Evolutionary conservation across 257 asterid genomes (phyloP).

Genomic region (Avicennia marina): DNA sequence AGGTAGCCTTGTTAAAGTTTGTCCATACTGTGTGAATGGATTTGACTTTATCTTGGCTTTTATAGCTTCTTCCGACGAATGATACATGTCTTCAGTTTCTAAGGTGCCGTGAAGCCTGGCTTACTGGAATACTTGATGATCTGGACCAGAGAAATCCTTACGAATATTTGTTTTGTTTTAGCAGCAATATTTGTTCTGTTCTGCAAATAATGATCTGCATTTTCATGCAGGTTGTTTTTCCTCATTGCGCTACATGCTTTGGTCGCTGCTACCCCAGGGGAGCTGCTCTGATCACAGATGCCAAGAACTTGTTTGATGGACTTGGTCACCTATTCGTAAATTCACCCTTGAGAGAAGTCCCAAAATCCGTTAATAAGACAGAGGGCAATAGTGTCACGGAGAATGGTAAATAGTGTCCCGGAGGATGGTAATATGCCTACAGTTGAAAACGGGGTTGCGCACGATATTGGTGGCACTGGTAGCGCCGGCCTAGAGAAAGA

Average conservation of each 20-base stretch:
- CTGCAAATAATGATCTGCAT: background rate
- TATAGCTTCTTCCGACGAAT: constrained; percentile 25
- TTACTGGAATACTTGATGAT: constrained; percentile 84
- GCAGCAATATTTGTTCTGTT: background rate
- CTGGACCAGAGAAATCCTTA: constrained; percentile 95
- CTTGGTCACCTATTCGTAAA: constrained; percentile 51
- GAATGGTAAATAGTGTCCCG: constrained; percentile 35
- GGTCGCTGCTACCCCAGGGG: constrained; percentile 92
- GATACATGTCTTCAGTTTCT: constrained; percentile 57
- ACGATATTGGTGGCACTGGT: constrained; percentile 30
- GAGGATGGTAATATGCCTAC: constrained; percentile 58
- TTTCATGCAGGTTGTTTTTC: constrained; percentile 59
- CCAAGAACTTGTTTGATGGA: constrained; percentile 69
- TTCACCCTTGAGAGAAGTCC: constrained; percentile 56
- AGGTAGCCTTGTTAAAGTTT: constrained; percentile 39
- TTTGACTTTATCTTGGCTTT: background rate
- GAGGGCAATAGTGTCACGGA: no score
- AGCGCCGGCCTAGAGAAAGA: constrained; percentile 35
- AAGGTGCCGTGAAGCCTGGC: constrained; percentile 98
- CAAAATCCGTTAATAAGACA: constrained; percentile 42
- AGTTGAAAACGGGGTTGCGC: constrained; percentile 48
- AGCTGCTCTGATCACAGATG: constrained; percentile 61
- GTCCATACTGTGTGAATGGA: background rate
- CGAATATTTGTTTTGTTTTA: constrained; percentile 51
- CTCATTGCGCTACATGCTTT: constrained; percentile 82